phyloP scores from a whole-genome alignment of 148 eudicot genomes.

The Rhododendron griersonianum region DNA sequence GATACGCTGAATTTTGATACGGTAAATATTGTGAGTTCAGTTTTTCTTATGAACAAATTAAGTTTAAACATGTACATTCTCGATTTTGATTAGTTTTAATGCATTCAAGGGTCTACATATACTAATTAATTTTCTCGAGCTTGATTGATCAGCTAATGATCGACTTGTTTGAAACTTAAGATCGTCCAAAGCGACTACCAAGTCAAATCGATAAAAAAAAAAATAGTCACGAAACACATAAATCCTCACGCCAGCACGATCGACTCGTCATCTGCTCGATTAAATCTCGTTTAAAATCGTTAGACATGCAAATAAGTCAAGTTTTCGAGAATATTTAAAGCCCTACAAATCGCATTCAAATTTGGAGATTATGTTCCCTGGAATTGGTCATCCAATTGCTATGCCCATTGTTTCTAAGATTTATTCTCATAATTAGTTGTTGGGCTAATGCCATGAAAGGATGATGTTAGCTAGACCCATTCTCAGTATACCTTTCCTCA shows the following conservation, averaged over 20 bases:
- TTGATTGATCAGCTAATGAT: neutral
- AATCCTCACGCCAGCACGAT: neutral
- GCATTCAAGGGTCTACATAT: neutral
- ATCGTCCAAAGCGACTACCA: too few relatives aligned
- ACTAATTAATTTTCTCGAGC: neutral
- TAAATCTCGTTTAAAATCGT: neutral
- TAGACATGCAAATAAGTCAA: neutral
- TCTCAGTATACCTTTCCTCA: neutral
- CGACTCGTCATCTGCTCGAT: neutral
- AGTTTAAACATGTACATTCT: neutral
- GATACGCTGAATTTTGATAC: neutral
- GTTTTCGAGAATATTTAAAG: neutral
- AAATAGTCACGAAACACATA: neutral
- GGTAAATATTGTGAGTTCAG: neutral
- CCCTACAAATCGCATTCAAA: neutral
- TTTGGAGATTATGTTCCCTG: neutral
- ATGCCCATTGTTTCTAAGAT: neutral
- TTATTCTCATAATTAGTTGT: neutral
- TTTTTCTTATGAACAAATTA: neutral
- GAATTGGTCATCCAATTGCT: neutral
- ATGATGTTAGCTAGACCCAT: neutral
- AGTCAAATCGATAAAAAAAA: too few relatives aligned
- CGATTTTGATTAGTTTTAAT: neutral
- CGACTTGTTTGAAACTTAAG: neutral
- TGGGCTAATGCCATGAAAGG: neutral